A percentile compares a stretch with the other conserved stretches of the same genome.
Conservation (phyloP, 306 rosid genomes). For the Aeschynomene evenia region DNA sequence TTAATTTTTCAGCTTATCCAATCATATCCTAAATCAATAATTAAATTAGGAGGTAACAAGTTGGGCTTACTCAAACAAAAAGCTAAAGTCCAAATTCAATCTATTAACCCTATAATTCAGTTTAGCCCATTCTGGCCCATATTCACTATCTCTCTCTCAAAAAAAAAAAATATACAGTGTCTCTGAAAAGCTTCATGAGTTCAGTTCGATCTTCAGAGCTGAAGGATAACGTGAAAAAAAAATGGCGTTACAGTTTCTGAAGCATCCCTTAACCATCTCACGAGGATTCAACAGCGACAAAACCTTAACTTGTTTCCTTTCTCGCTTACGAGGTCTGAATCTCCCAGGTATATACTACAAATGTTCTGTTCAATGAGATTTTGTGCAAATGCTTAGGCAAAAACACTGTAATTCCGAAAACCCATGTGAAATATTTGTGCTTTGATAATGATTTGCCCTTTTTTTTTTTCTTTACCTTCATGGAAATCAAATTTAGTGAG, state of each 20-base stretch:
- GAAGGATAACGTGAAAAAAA: background rate
- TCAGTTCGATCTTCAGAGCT: background rate
- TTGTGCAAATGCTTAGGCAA: background rate
- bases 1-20: too few species aligned
- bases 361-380: background rate
- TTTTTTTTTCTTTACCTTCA: conserved; percentile 20
- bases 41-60: too few species aligned
- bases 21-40: too few species aligned
- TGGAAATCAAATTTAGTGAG: conserved; percentile 35
- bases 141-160: too few species aligned
- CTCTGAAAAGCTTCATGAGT: background rate
- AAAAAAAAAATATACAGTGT: background rate
- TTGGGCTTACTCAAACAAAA: too few species aligned
- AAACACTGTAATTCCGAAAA: background rate
- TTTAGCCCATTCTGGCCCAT: too few species aligned
- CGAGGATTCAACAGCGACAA: conserved; percentile 31
- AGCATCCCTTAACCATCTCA: conserved; percentile 38
- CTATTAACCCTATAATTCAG: too few species aligned
- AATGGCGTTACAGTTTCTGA: conserved; percentile 57
- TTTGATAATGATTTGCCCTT: background rate
- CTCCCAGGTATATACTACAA: conserved; percentile 26
- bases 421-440: background rate
- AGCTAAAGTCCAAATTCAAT: too few species aligned
- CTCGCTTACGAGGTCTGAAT: conserved; percentile 26
- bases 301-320: conserved; percentile 32